Base-by-base conservation (phyloP, 2,329 filamentous ascomycete species). In the Fusarium ramigenum region DNA sequence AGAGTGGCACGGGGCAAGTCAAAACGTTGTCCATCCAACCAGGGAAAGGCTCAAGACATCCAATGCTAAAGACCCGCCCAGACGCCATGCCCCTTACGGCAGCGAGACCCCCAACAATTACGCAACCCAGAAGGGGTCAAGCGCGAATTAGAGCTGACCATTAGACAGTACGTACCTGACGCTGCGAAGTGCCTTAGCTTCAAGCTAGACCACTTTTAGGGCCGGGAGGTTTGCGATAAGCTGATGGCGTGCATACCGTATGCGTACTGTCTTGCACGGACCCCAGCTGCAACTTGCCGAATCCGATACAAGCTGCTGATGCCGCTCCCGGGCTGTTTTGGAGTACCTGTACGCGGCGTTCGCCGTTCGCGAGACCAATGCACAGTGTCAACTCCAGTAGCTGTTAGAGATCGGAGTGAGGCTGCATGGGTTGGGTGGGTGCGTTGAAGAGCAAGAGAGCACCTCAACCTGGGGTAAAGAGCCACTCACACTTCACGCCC, bases 171-270 rank as follows among this genome's bases (percentile, higher is more conserved):
- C 74, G 74, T 76, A 76, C 72, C 63, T 67, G 37, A 53, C 32
- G 50, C 56, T 63, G 66, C 37, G 50, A 57, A 34, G 43, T 56
- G 57, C 66, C 53, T 74, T 73, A 77, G 73, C 58, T 61, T 53
- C 7, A 50, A 42, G 60, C 76, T 78, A 77, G 66, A 40, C 75
- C 67, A 56, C 39, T 72, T 75, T 64, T 68, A 75, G 70, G 63
- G 68, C 69, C 75, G 70, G 76, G 68, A 77, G 64, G 75, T 77
- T 73, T 74, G 69, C 75, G 76, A 78, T 78, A 76, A 77, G 76
- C 76, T 78, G 76, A 78, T 76, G 76, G 63, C 73, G 70, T 75
- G 75, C 73, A 70, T 71, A 77, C 76, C 70, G 76, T 78, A 53
- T 50, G 49, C 23, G 5, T 23, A 58, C 23, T 53, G 58, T 57